Evolutionary conservation across 768 basidiomycete genomes (phyloP).

Genomic region (Amylocystis lapponica): DNA sequence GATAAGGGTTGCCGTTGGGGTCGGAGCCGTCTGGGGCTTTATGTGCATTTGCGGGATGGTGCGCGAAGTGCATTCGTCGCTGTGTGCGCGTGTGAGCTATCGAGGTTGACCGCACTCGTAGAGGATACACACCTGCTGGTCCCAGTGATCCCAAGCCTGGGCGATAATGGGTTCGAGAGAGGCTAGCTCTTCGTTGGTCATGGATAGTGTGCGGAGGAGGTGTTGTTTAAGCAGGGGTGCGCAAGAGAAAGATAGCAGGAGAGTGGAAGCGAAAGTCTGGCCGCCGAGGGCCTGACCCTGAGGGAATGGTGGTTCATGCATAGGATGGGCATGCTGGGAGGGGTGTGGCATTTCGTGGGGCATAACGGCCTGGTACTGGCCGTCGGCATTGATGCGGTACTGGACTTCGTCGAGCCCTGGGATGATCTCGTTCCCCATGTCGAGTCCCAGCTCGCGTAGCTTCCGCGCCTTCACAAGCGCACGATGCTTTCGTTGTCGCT

Average conservation of each 20-base stretch:
- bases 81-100: too few species aligned
- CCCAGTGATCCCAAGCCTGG: slow-evolving; percentile 84
- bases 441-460: slow-evolving; percentile 75
- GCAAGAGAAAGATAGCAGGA: slow-evolving; percentile 72
- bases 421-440: slow-evolving; percentile 72
- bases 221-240: slow-evolving; percentile 71
- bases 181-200: slow-evolving; percentile 76
- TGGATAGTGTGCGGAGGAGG: slow-evolving; percentile 61
- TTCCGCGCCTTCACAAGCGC: slow-evolving; percentile 73
- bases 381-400: slow-evolving; percentile 48
- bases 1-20: slow-evolving; percentile 15
- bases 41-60: slow-evolving; percentile 20
- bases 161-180: slow-evolving; percentile 77
- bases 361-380: slow-evolving; percentile 31
- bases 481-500: slow-evolving; percentile 80
- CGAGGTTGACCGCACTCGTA: not conserved
- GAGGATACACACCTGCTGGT: slow-evolving; percentile 65
- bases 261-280: slow-evolving; percentile 74
- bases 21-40: slow-evolving; percentile 26
- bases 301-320: slow-evolving; percentile 58
- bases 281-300: slow-evolving; percentile 48
- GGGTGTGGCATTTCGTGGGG: slow-evolving; percentile 28
- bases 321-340: slow-evolving; percentile 23
- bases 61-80: slow-evolving; percentile 45
- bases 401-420: slow-evolving; percentile 61